Evolutionary conservation across 2,329 filamentous ascomycete species (phyloP).

Genomic region (Cladosporium halotolerans): DNA sequence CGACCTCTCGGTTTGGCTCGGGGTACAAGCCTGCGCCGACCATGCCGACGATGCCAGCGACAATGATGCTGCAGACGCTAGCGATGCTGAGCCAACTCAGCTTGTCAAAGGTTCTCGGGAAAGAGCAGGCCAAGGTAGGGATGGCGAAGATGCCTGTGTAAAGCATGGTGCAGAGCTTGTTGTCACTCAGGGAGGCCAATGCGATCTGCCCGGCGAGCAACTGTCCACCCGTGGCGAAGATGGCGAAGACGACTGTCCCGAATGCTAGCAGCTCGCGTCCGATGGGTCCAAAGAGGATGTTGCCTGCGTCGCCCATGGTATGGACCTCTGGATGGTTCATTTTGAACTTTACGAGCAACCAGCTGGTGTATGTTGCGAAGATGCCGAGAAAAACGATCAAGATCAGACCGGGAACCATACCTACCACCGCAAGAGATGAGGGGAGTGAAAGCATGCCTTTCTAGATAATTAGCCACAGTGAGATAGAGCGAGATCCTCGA

Average conservation of each 20-base stretch:
- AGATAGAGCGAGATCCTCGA: not conserved
- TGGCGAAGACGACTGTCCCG: slow-evolving; percentile 48
- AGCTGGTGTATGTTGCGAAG: slow-evolving; percentile 48
- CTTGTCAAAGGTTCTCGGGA: slow-evolving; percentile 46
- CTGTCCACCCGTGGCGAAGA: slow-evolving; percentile 47
- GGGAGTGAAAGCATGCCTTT: slow-evolving; percentile 46
- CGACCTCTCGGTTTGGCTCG: slow-evolving; percentile 32
- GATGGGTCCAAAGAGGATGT: slow-evolving; percentile 28
- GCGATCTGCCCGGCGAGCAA: slow-evolving; percentile 48
- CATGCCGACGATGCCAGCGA: slow-evolving; percentile 48
- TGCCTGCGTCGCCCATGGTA: slow-evolving; percentile 33
- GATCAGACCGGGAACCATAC: slow-evolving; percentile 47
- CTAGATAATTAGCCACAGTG: not conserved
- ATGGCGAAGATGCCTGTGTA: slow-evolving; percentile 48
- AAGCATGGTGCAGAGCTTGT: slow-evolving; percentile 44
- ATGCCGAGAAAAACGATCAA: slow-evolving; percentile 46
- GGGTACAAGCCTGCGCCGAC: slow-evolving; percentile 43
- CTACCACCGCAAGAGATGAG: slow-evolving; percentile 46
- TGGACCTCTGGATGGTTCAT: slow-evolving; percentile 32
- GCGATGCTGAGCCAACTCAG: slow-evolving; percentile 44
- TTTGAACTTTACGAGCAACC: slow-evolving; percentile 43
- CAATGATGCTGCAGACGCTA: slow-evolving; percentile 42
- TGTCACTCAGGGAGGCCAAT: slow-evolving; percentile 40
- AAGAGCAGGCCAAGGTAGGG: slow-evolving; percentile 41
- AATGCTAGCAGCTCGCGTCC: slow-evolving; percentile 24